Conservation (phyloP, 2,329 filamentous ascomycete genomes). For the Pyrenophora graminea region DNA sequence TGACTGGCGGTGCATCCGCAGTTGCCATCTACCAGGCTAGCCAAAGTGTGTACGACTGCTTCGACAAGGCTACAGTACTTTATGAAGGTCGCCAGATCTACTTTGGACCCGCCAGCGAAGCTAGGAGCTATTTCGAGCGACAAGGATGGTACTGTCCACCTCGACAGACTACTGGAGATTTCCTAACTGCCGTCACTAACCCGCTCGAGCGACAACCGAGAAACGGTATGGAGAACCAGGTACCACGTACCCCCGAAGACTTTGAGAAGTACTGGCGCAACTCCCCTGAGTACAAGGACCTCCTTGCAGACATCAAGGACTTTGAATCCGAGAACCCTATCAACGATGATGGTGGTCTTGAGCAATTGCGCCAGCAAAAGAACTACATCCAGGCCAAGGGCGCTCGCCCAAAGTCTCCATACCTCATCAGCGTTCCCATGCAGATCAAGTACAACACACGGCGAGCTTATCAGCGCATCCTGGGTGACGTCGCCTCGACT, state of each 20-base stretch:
- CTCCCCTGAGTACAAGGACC: constrained; percentile 49
- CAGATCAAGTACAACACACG: constrained; percentile 40
- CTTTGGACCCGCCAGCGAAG: constrained; percentile 66
- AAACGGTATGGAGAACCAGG: constrained; percentile 50
- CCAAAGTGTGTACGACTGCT: constrained; percentile 61
- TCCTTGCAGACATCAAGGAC: constrained; percentile 55
- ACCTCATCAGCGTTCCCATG: constrained; percentile 60
- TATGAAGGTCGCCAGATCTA: constrained; percentile 80
- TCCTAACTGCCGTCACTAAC: constrained; percentile 72
- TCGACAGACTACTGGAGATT: constrained; percentile 73
- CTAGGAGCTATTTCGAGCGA: constrained; percentile 67
- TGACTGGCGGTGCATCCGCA: constrained; percentile 56
- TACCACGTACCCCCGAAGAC: constrained; percentile 55
- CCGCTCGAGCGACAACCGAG: constrained; percentile 49
- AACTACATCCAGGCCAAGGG: constrained; percentile 58
- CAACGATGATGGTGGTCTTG: constrained; percentile 43
- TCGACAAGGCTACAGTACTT: constrained; percentile 75
- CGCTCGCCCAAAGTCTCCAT: constrained; percentile 60
- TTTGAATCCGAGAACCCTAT: constrained; percentile 56
- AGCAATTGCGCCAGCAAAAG: constrained; percentile 52
- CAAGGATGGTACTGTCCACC: constrained; percentile 70
- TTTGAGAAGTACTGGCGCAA: constrained; percentile 59
- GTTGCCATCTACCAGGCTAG: constrained; percentile 62
- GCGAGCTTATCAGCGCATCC: constrained; percentile 42
- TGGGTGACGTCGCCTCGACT: constrained; percentile 39